phyloP scores from a whole-genome alignment of 345 rosid species.

The Dipteronia sinensis region DNA sequence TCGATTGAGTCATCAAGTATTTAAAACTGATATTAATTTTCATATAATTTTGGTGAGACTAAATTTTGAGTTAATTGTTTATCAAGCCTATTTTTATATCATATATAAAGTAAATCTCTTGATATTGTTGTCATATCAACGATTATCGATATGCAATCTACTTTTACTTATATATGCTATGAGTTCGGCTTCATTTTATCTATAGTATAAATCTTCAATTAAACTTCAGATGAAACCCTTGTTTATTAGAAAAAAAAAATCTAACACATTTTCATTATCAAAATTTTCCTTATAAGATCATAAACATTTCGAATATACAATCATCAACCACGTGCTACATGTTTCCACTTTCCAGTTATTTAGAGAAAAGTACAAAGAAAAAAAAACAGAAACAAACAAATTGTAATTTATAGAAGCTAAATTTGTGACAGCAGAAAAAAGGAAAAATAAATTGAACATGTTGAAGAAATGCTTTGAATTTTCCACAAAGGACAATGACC shows the following conservation, averaged over 20 bases:
- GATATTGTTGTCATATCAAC: too few species aligned
- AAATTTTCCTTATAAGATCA: neutral
- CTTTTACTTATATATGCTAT: too few species aligned
- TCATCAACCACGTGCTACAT: neutral
- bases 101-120: too few species aligned
- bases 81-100: too few species aligned
- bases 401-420: neutral
- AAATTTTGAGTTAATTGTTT: too few species aligned
- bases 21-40: too few species aligned
- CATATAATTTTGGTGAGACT: too few species aligned
- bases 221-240: neutral
- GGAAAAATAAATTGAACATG: neutral
- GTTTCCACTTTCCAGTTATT: neutral
- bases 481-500: neutral
- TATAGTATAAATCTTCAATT: too few species aligned
- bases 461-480: neutral
- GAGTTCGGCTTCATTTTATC: too few species aligned
- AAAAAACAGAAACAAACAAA: neutral
- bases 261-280: neutral
- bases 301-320: neutral
- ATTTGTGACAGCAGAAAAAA: neutral
- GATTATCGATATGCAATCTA: too few species aligned
- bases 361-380: neutral
- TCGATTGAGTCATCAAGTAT: too few species aligned
- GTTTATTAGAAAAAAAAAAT: too few species aligned